Evolutionary conservation across 2,329 filamentous ascomycete species (phyloP), one percentile per base, ranked within the genome.

Genomic region (Fusarium nurragi): DNA sequence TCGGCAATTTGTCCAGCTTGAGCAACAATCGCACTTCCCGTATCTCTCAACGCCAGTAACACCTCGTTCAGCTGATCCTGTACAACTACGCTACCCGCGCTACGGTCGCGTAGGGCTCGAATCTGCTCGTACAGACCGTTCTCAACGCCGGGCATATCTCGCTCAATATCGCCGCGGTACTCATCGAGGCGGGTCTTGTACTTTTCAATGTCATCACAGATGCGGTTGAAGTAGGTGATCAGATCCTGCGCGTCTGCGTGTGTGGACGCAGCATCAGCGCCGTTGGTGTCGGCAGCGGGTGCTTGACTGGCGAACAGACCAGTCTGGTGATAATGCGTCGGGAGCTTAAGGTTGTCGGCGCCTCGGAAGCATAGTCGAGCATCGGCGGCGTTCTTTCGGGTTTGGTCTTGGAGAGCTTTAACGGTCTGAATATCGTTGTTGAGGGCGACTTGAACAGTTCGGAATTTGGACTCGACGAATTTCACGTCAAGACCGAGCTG

Each of bases 301-400:
- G 73, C 51, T 11, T 75, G 64, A 23, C 75, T 77, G 13, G 78
- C 78, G 36, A 80, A 81, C 3, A 81, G 77, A 13, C 79, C 79
- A 0, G 79, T 80, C 50, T 80, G 78, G 66, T 85, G 83, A 65
- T 84, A 85, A 69, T 84, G 82, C 14, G 79, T 77, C 4, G 92
- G 91, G 16, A 94, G 81, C 68, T 89, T 88, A 51, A 93, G 81
- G 71, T 92, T 92, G 71, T 93, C 89, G 28, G 92, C 87, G 21
- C 89, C 89, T 55, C 89, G 86, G 80, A 92, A 91, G 60, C 86
- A 87, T 52, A 92, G 83, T 66, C 88, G 86, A 10, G 90, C 89
- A 67, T 93, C 89, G 34, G 87, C 84, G 22, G 86, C 87, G 73
- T 92, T 91, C 61, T 86, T 86, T 68, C 88, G 80, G 34, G 79